Evolutionary conservation across 139 green algal genomes (phyloP).

Genomic region (Ettlia oleoabundans): DNA sequence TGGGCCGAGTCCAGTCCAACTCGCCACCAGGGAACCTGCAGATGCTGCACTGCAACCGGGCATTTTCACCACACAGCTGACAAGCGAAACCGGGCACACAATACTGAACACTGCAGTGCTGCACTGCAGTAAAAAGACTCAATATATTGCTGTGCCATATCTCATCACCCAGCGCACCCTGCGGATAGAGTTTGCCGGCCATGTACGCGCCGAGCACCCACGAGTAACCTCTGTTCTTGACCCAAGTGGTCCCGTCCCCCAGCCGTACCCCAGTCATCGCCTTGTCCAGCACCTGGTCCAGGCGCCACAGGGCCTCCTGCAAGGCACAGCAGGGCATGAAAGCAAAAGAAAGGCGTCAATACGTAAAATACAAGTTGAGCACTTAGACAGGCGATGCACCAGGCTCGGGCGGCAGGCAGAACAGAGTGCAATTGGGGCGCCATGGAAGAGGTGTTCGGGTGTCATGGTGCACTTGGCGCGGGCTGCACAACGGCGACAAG

Average conservation of each 20-base stretch:
- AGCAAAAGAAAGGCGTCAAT: too few relatives aligned
- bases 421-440: neutral
- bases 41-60: too few relatives aligned
- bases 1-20: too few relatives aligned
- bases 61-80: too few relatives aligned
- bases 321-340: neutral
- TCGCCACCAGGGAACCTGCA: too few relatives aligned
- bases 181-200: conserved; percentile 18
- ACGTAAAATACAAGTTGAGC: too few relatives aligned
- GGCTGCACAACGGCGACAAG: too few relatives aligned
- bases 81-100: too few relatives aligned
- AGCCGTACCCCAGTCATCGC: conserved; percentile 31
- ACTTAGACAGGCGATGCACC: neutral
- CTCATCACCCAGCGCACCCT: neutral
- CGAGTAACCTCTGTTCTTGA: conserved; percentile 19
- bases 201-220: conserved; percentile 26
- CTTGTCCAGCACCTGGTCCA: conserved; percentile 20
- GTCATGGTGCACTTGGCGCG: too few relatives aligned
- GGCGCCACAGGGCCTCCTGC: conserved; percentile 32
- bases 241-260: conserved; percentile 26
- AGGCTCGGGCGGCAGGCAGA: neutral
- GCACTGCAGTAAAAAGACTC: too few relatives aligned
- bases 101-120: neutral
- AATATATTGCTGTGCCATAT: too few relatives aligned
- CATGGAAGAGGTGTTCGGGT: neutral